phyloP scores from a whole-genome alignment of 2,329 filamentous ascomycete genomes.

The Fonsecaea multimorphosa region DNA sequence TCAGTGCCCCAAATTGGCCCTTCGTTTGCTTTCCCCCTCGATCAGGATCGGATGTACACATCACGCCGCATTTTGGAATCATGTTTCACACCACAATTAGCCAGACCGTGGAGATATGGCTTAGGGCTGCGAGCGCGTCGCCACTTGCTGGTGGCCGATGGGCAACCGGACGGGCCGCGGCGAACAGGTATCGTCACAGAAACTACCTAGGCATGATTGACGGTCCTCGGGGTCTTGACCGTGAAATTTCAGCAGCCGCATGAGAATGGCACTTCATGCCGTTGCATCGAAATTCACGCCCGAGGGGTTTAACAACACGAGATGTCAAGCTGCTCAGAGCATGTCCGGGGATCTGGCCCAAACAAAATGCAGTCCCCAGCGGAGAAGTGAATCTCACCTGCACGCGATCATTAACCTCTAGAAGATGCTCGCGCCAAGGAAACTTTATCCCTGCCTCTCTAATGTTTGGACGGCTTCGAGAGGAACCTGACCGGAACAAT shows the following conservation, averaged over 20 bases:
- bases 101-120: neutral
- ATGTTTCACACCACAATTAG: neutral
- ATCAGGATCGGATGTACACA: neutral
- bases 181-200: neutral
- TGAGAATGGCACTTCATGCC: neutral
- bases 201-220: too few relatives aligned
- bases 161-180: neutral
- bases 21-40: neutral
- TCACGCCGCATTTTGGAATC: neutral
- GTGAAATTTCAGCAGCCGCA: neutral
- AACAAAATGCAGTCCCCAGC: too few relatives aligned
- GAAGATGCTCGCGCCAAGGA: neutral
- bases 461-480: neutral
- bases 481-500: neutral
- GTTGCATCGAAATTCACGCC: neutral
- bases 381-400: too few relatives aligned
- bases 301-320: neutral
- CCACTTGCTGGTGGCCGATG: neutral
- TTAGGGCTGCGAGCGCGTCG: neutral
- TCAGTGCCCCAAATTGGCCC: neutral
- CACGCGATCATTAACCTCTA: neutral
- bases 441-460: neutral
- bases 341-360: neutral
- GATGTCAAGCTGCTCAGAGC: neutral
- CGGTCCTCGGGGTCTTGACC: neutral